Evolutionary conservation across 305 asterid genomes (phyloP).

Genomic region (Fraxinus greggii): DNA sequence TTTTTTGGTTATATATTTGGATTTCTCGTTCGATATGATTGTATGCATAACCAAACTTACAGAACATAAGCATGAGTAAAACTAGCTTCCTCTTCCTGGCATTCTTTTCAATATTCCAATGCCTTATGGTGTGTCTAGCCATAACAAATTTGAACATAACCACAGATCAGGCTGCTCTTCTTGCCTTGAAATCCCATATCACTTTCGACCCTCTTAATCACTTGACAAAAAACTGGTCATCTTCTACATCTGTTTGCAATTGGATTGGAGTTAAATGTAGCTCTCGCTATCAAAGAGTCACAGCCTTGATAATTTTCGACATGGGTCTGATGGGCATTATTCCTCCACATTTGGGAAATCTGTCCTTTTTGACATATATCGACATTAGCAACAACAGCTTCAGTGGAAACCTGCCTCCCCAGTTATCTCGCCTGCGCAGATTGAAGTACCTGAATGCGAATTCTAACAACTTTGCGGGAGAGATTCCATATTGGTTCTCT

Average conservation of each 20-base stretch:
- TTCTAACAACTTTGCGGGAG: conserved; percentile 24
- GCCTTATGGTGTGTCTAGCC: not conserved
- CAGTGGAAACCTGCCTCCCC: conserved; percentile 29
- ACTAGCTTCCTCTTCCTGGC: not conserved
- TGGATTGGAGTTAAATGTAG: conserved; percentile 34
- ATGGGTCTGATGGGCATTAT: conserved; percentile 33
- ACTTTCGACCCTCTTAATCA: conserved; percentile 1
- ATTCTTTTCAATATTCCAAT: not conserved
- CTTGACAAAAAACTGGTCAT: conserved; percentile 27
- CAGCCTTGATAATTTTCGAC: conserved; percentile 24
- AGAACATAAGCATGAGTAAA: not conserved
- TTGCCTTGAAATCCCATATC: conserved; percentile 22
- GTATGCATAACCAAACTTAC: not conserved
- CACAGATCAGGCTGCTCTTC: conserved; percentile 27
- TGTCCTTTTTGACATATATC: conserved; percentile 34
- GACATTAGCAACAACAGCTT: conserved; percentile 33
- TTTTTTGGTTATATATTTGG: not conserved
- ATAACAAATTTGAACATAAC: conserved; percentile 2
- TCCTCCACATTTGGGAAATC: conserved; percentile 40
- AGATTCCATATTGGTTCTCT: conserved; percentile 29
- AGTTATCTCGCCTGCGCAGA: conserved; percentile 26
- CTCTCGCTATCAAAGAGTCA: conserved; percentile 27
- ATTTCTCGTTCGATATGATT: not conserved
- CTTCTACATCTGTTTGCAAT: conserved; percentile 24
- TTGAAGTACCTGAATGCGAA: conserved; percentile 22